Conservation (phyloP, 176 grass and related monocot species). For the Calamus simplicifolius region DNA sequence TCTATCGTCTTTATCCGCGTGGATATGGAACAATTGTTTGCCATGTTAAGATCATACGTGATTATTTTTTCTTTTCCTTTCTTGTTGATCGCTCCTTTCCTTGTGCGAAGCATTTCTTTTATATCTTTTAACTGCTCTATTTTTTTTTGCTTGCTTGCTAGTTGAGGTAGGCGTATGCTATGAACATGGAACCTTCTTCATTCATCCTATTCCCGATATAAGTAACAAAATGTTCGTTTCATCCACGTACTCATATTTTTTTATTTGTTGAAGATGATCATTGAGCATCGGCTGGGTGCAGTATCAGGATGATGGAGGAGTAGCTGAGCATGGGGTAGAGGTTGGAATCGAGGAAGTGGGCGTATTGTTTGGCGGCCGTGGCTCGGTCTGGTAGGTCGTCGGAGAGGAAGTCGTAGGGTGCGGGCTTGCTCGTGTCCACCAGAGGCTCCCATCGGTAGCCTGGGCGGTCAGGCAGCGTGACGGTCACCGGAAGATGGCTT, state of each 20-base stretch:
- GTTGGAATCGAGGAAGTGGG: conserved; percentile 63
- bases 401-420: conserved; percentile 79
- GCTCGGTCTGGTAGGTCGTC: conserved; percentile 39
- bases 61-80: too few species aligned
- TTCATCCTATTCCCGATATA: too few species aligned
- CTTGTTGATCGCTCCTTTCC: too few species aligned
- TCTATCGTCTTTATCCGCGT: too few species aligned
- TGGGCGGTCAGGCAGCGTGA: conserved; percentile 47
- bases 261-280: not conserved
- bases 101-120: too few species aligned
- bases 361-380: conserved; percentile 28
- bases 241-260: not conserved
- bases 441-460: conserved; percentile 64
- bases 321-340: conserved; percentile 95
- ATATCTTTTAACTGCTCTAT: too few species aligned
- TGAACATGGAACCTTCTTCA: too few species aligned
- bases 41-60: too few species aligned
- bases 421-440: conserved; percentile 68
- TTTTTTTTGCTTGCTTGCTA: too few species aligned
- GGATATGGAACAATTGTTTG: too few species aligned
- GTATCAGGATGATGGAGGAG: conserved; percentile 58
- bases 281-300: conserved; percentile 22
- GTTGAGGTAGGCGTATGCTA: too few species aligned
- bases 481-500: conserved; percentile 45
- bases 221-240: too few species aligned